Base-by-base conservation (phyloP, 1,139 yeast genomes). In the Candida tunisiensis region DNA sequence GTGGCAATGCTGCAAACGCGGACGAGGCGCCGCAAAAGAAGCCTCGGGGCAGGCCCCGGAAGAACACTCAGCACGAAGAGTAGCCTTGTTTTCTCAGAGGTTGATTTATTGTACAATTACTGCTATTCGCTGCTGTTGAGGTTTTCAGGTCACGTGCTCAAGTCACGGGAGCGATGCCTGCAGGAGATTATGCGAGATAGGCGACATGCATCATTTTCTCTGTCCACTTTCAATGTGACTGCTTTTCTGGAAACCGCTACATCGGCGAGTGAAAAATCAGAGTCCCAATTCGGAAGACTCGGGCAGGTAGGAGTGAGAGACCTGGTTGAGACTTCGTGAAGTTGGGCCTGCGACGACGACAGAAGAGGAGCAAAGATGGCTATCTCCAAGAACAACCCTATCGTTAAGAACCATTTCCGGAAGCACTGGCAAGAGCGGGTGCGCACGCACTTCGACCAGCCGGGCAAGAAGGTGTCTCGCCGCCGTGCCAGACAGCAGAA, bases 361-460 rank as follows among this genome's bases (percentile, higher is more conserved):
- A 6, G n/a, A 10, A 6, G 24, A 11, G n/a, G 25, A 26, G 26
- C 32, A 25, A 23, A 28, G 18, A 35, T 65, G 88, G 96, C 96
- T 67, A 82, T 88, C 71, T 65, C 88, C 56, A 83, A 88, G 85
- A 88, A 88, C 69, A 70, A 77, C 57, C 59, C 62, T 49, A 51
- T 57, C 49, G 53, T 51, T 47, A 49, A 66, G 57, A 62, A 62
- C 93, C 95, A 75, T 69, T 85, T 72, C 83, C 45, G 60, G 43
- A 88, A 88, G 80, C 88, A 83, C 93, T 88, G 99, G 99, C 96
- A 88, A 71, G 93, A 80, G 68, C 82, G 98, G 62, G 99, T 88
- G 73, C 80, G 71, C 65, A 93, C 82, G 55, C 95, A 88, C 83
- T 77, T 85, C 60, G 94, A 85, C 85, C 96, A 88, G 72, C 93